These are phyloP conservation scores for Capronia americana DNA, from an alignment of 2,329 filamentous ascomycete species.

Conservation along the genomic window DNA sequence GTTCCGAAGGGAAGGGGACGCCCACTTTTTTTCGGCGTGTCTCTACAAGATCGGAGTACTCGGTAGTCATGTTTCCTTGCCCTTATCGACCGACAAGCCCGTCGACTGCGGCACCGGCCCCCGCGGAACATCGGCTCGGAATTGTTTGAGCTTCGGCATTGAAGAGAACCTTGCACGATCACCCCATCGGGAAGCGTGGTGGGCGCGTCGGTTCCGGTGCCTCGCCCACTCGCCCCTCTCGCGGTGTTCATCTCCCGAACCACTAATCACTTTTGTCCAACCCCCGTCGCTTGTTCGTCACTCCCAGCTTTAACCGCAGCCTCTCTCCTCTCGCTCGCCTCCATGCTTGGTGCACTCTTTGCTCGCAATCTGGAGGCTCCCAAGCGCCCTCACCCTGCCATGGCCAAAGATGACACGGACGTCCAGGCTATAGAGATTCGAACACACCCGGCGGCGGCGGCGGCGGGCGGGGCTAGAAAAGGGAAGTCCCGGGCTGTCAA, in stretches of 20 bases:
- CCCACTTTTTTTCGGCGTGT: no score
- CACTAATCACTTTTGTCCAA: neutral
- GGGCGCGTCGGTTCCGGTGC: neutral
- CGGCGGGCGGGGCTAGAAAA: neutral
- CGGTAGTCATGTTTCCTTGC: no score
- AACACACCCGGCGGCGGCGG: neutral
- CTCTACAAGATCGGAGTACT: no score
- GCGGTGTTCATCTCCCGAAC: neutral
- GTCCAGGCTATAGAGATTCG: neutral
- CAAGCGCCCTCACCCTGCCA: neutral
- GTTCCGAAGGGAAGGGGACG: no score
- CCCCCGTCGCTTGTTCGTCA: neutral
- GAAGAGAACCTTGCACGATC: no score
- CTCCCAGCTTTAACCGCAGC: neutral
- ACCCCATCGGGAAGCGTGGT: neutral
- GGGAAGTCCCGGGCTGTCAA: conserved; percentile 7
- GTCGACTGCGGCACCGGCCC: neutral
- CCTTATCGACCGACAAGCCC: neutral
- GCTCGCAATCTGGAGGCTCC: conserved; percentile 5
- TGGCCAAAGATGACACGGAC: conserved; percentile 3
- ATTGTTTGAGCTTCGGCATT: neutral
- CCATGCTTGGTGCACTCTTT: conserved; percentile 13
- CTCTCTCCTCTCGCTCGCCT: conserved; percentile 2
- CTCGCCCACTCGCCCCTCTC: neutral
- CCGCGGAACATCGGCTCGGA: neutral